phyloP scores from a whole-genome alignment of 2,329 filamentous ascomycete genomes.

The Claviceps pusilla region DNA sequence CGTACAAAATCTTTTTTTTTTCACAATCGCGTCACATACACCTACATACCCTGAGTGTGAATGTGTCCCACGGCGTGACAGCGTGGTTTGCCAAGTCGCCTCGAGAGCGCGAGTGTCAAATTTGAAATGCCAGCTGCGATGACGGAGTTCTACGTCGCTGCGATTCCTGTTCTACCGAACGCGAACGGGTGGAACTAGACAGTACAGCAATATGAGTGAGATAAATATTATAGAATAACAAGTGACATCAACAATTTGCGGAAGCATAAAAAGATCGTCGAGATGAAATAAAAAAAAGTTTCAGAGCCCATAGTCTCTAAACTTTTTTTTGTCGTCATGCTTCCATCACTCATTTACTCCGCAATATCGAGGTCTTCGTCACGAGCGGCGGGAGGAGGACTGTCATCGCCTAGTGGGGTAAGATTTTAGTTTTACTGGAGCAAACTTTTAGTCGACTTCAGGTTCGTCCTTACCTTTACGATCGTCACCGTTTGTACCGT shows the following conservation, averaged over 20 bases:
- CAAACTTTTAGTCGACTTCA: no score
- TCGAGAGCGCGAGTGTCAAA: slow-evolving; percentile 1
- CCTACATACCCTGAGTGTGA: slow-evolving; percentile 1
- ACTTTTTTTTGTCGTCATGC: not conserved
- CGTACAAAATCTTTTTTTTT: slow-evolving; percentile 3
- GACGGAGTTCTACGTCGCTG: slow-evolving; percentile 11
- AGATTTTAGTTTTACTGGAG: not conserved
- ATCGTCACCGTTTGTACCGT: slow-evolving; percentile 70
- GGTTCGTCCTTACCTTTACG: slow-evolving; percentile 54
- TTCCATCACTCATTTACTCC: slow-evolving; percentile 36
- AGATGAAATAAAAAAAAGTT: slow-evolving; percentile 1
- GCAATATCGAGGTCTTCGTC: slow-evolving; percentile 92
- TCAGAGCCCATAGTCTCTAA: slow-evolving; percentile 4
- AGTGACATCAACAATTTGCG: not conserved
- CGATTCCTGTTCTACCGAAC: slow-evolving; percentile 9
- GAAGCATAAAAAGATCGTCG: slow-evolving; percentile 9
- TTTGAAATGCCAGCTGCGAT: slow-evolving; percentile 1
- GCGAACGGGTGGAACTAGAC: slow-evolving; percentile 10
- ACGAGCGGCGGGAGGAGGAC: slow-evolving; percentile 59
- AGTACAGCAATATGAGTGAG: slow-evolving; percentile 8
- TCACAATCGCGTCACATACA: slow-evolving; percentile 2
- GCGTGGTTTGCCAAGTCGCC: slow-evolving; percentile 1
- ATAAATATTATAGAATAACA: not conserved
- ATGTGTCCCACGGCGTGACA: slow-evolving; percentile 1
- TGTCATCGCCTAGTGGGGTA: slow-evolving; percentile 32